These are phyloP conservation scores for Quercus tomentella DNA, from an alignment of 331 rosid species.

Conservation along the genomic window DNA sequence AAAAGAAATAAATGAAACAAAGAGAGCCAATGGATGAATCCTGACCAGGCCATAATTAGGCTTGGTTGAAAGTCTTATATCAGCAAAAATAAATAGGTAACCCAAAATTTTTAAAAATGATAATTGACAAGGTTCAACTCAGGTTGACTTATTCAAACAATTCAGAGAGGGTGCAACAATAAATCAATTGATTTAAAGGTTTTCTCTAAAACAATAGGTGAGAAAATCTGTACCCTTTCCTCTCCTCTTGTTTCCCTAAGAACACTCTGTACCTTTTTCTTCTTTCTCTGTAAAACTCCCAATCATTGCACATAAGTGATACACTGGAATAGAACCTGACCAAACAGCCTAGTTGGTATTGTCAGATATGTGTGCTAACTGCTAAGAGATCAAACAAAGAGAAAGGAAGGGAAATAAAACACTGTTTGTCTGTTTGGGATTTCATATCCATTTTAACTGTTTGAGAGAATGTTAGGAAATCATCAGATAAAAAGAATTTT, in stretches of 20 bases:
- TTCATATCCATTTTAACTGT: neutral
- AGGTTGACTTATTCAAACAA: neutral
- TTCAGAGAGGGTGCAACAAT: neutral
- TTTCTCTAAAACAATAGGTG: neutral
- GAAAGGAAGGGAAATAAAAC: too few relatives aligned
- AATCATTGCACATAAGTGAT: neutral
- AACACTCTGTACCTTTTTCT: neutral
- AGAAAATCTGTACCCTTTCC: neutral
- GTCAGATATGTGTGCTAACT: too few relatives aligned
- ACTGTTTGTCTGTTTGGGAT: too few relatives aligned
- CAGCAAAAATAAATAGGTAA: neutral
- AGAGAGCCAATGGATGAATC: neutral
- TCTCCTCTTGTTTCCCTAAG: neutral
- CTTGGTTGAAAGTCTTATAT: neutral
- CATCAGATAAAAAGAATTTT: neutral
- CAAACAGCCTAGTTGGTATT: too few relatives aligned
- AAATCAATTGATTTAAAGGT: neutral
- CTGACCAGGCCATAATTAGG: neutral
- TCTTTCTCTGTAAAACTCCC: neutral
- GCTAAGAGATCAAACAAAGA: too few relatives aligned
- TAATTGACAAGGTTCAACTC: neutral
- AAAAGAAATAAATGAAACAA: neutral
- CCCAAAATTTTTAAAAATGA: neutral
- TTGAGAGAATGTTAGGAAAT: neutral
- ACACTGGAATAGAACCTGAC: neutral